These are phyloP conservation scores for Apiospora arundinis DNA, from an alignment of 2,329 filamentous ascomycete genomes.

Conservation along the genomic window DNA sequence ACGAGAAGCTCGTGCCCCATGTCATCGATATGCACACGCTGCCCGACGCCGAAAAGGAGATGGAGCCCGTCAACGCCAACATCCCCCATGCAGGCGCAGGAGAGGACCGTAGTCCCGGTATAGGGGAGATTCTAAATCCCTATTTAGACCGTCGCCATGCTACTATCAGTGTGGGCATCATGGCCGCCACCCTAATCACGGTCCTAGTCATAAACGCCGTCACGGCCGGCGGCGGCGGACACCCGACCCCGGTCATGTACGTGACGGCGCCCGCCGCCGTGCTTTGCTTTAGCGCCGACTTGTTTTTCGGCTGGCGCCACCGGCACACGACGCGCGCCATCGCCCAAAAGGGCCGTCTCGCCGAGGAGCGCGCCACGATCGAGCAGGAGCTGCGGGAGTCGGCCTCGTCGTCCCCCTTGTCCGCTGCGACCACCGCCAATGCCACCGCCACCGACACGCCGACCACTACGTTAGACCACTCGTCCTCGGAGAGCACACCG, in stretches of 20 bases:
- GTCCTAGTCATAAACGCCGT: conserved; percentile 71
- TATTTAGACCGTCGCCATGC: conserved; percentile 72
- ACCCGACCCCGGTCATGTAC: conserved; percentile 63
- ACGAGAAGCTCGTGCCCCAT: conserved; percentile 67
- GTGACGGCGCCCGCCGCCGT: conserved; percentile 72
- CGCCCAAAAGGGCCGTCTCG: conserved; percentile 59
- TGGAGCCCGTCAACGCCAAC: conserved; percentile 72
- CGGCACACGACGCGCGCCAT: conserved; percentile 68
- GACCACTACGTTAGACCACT: not conserved
- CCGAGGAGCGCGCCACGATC: conserved; percentile 44
- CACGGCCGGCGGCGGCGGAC: conserved; percentile 53
- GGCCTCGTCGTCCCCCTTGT: not conserved
- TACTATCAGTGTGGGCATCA: conserved; percentile 67
- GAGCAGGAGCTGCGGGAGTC: not conserved
- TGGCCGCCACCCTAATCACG: conserved; percentile 70
- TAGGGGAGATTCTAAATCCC: conserved; percentile 78
- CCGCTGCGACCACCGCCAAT: not conserved
- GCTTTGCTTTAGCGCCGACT: conserved; percentile 72
- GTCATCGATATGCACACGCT: conserved; percentile 73
- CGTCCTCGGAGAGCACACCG: not conserved
- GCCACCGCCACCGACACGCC: not conserved
- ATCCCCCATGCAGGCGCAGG: conserved; percentile 67
- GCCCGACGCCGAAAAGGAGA: conserved; percentile 59
- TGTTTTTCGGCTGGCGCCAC: conserved; percentile 67
- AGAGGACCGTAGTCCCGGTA: conserved; percentile 56